A percentile compares a stretch with the other conserved stretches of the same genome.
Evolutionary conservation across 2,329 filamentous ascomycete species (phyloP).

Genomic region (Hymenoscyphus infarciens): DNA sequence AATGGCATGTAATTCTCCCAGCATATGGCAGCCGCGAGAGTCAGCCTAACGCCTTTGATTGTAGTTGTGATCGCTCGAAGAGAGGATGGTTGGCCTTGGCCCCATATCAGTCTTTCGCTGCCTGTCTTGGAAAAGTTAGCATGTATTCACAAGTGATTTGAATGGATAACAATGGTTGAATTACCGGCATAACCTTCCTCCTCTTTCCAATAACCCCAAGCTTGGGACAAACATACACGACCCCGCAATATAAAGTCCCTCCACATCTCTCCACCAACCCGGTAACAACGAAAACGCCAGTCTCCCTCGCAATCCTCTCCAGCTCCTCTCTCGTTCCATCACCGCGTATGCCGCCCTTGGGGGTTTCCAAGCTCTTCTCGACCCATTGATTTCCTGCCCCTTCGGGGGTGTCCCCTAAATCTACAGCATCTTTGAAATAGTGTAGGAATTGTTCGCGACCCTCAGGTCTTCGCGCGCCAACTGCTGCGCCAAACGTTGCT

Average conservation of each 20-base stretch:
- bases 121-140: constrained; percentile 51
- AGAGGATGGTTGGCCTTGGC: constrained; percentile 75
- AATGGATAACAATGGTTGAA: too few species aligned
- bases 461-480: constrained; percentile 64
- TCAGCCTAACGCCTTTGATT: constrained; percentile 75
- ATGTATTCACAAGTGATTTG: background rate
- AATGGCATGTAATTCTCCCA: constrained; percentile 98
- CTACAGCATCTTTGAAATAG: constrained; percentile 76
- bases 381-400: constrained; percentile 74
- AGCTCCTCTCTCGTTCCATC: constrained; percentile 78
- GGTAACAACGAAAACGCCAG: constrained; percentile 76
- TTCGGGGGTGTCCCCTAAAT: constrained; percentile 73
- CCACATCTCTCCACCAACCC: constrained; percentile 77
- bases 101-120: constrained; percentile 81
- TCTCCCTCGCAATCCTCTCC: constrained; percentile 71
- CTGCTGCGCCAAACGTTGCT: constrained; percentile 68
- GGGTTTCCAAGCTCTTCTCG: constrained; percentile 47
- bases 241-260: constrained; percentile 80
- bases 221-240: constrained; percentile 75
- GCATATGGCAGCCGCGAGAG: constrained; percentile 83
- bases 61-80: constrained; percentile 74
- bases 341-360: constrained; percentile 47
- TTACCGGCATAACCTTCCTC: constrained; percentile 89
- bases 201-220: constrained; percentile 76
- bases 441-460: constrained; percentile 79